Base-by-base conservation (phyloP, 2,329 filamentous ascomycete species). In the Cladosporium colombiae region DNA sequence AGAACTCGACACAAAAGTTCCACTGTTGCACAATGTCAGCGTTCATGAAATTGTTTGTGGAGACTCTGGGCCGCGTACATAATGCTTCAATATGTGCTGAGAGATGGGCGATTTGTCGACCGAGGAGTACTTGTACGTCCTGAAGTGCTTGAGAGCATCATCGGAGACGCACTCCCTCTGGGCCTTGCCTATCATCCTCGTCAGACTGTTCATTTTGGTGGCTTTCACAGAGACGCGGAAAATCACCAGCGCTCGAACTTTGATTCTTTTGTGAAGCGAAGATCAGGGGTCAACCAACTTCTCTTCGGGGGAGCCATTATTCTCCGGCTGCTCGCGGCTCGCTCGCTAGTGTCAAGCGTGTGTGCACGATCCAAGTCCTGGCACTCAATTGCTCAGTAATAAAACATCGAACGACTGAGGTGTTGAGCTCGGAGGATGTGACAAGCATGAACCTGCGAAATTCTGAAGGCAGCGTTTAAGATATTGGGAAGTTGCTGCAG, bases 71-170 rank as follows among this genome's bases (percentile, higher is more conserved):
- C 21, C 25, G 35, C 61, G 16, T 90, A 98, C 95, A 83, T 97
- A 99, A 76, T 96, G 94, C 72, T 90, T 91, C 60, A 99, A 86
- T 76, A 99, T 91, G 80, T 98, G 96, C 78, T 93, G 87, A 65
- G 95, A 98, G 67, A 97, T 88, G 68, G 91, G 90, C 60, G 93
- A 97, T 81, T 97, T 94, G 84, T 99, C 95, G 79, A 99, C 93
- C 74, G 91, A 92, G 73, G 93, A 96, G 81, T 99, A 99, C 78
- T 97, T 96, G 88, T 99, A 99, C 67, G 90, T 89, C 80, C 93
- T 95, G 73, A 99, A 89, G 78, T 97, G 93, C 67, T 91, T 84
- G 72, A 99, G 86, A 64, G 92, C 92, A 74, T 98, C 93, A 74
- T 97, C 92, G 31, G 93, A 96, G 72, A 98, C 83, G 70, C 83